phyloP scores from a whole-genome alignment of 1,284 basidiomycete genomes.

The Cutaneotrichosporon sp. region DNA sequence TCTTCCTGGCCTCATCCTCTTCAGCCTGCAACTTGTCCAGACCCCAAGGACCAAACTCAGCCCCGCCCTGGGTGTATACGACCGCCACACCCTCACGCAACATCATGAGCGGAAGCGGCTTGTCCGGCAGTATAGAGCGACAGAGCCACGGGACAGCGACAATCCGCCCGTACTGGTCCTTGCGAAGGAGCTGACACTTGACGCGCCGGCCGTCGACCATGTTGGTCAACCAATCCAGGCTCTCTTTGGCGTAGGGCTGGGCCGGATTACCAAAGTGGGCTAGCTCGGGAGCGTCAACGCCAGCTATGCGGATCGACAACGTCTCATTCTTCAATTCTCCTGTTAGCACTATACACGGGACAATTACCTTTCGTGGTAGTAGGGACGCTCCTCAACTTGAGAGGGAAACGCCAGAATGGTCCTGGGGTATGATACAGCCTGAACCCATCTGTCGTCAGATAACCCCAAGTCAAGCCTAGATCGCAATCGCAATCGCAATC shows the following conservation, averaged over 20 bases:
- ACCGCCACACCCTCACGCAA: constrained; percentile 70
- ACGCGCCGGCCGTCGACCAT: constrained; percentile 57
- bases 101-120: constrained; percentile 71
- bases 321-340: constrained; percentile 72
- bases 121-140: constrained; percentile 57
- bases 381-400: constrained; percentile 69
- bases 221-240: constrained; percentile 67
- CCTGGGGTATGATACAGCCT: constrained; percentile 76
- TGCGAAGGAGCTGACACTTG: constrained; percentile 63
- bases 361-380: constrained; percentile 60
- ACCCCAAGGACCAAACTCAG: constrained; percentile 70
- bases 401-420: constrained; percentile 67
- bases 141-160: constrained; percentile 62
- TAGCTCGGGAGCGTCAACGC: constrained; percentile 83
- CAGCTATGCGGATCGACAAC: constrained; percentile 77
- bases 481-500: constrained; percentile 22
- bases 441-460: constrained; percentile 55
- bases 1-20: constrained; percentile 65
- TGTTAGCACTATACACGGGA: not conserved
- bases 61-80: constrained; percentile 71
- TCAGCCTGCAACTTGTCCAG: constrained; percentile 63
- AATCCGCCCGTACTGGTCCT: constrained; percentile 77
- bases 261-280: constrained; percentile 74
- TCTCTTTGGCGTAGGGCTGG: constrained; percentile 70
- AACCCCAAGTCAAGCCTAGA: too few species aligned